phyloP scores from a whole-genome alignment of 1,284 basidiomycete genomes.

The Sporisorium exsertum region DNA sequence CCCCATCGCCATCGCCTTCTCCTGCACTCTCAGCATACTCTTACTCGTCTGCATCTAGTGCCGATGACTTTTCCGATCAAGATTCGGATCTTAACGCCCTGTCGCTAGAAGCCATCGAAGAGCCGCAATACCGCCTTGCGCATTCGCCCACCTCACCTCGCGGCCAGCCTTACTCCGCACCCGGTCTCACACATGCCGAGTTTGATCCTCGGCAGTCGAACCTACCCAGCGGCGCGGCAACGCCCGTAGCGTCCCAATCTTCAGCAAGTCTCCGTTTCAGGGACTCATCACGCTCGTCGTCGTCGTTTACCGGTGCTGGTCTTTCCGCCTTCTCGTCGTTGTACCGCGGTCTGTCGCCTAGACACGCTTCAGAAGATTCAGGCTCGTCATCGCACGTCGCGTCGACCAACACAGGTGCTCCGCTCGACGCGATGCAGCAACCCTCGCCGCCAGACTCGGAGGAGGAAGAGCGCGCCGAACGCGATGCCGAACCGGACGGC shows the following conservation, averaged over 20 bases:
- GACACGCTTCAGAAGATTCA: conserved; percentile 11
- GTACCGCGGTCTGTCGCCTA: conserved; percentile 30
- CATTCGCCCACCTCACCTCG: neutral
- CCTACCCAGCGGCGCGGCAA: conserved; percentile 37
- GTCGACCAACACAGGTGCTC: neutral
- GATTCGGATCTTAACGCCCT: conserved; percentile 46
- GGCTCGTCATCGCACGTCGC: conserved; percentile 1
- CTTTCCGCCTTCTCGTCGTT: conserved; percentile 25
- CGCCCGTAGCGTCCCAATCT: conserved; percentile 39
- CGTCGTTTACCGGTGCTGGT: conserved; percentile 14
- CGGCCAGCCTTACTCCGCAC: neutral
- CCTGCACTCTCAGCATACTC: conserved; percentile 54
- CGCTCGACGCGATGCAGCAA: neutral
- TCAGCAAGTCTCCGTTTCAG: conserved; percentile 24
- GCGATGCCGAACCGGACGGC: conserved; percentile 43
- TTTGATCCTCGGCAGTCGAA: conserved; percentile 30
- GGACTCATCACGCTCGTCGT: conserved; percentile 7
- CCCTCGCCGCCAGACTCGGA: conserved; percentile 26
- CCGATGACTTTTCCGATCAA: conserved; percentile 39
- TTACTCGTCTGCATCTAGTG: conserved; percentile 41
- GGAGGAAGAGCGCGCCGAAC: conserved; percentile 24
- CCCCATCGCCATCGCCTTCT: conserved; percentile 46
- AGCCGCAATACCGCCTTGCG: conserved; percentile 38
- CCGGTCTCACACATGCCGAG: conserved; percentile 11
- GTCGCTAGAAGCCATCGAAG: conserved; percentile 51